Conservation (phyloP, 495 filamentous ascomycete genomes). For the Penicillium soppii region DNA sequence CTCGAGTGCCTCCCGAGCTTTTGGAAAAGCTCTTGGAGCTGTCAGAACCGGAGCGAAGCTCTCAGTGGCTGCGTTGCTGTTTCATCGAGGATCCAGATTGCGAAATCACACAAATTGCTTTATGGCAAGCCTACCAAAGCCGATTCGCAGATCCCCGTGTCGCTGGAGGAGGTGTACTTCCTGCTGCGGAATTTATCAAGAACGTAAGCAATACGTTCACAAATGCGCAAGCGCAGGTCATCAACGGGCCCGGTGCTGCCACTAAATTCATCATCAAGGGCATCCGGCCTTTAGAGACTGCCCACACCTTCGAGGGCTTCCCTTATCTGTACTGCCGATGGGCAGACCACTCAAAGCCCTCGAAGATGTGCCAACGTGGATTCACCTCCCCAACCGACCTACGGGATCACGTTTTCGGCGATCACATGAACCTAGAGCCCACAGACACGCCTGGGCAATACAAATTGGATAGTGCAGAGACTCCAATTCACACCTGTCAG, state of each 20-base stretch:
- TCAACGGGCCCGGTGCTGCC: conserved; percentile 54
- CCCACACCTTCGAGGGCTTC: conserved; percentile 66
- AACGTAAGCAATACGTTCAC: conserved; percentile 82
- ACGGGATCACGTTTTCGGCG: conserved; percentile 68
- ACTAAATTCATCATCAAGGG: conserved; percentile 91
- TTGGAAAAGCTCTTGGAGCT: conserved; percentile 70
- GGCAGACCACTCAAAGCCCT: conserved; percentile 43
- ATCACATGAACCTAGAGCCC: conserved; percentile 62
- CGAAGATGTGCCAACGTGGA: conserved; percentile 59
- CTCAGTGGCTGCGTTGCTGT: conserved; percentile 66
- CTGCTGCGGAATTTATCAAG: conserved; percentile 93
- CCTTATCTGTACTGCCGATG: conserved; percentile 58
- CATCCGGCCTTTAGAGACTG: conserved; percentile 72
- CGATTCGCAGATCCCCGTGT: conserved; percentile 61
- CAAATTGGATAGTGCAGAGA: conserved; percentile 44
- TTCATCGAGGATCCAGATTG: conserved; percentile 81
- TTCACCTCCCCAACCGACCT: conserved; percentile 60
- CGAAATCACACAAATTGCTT: conserved; percentile 90
- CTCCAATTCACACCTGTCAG: conserved; percentile 36
- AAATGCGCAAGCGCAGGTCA: conserved; percentile 79
- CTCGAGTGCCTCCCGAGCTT: conserved; percentile 70
- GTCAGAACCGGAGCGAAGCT: conserved; percentile 85
- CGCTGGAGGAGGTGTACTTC: conserved; percentile 61
- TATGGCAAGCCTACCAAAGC: conserved; percentile 95
- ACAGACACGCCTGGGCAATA: conserved; percentile 49